Conservation (phyloP, 2,329 filamentous ascomycete species). For the Atkinsonella texensis region DNA sequence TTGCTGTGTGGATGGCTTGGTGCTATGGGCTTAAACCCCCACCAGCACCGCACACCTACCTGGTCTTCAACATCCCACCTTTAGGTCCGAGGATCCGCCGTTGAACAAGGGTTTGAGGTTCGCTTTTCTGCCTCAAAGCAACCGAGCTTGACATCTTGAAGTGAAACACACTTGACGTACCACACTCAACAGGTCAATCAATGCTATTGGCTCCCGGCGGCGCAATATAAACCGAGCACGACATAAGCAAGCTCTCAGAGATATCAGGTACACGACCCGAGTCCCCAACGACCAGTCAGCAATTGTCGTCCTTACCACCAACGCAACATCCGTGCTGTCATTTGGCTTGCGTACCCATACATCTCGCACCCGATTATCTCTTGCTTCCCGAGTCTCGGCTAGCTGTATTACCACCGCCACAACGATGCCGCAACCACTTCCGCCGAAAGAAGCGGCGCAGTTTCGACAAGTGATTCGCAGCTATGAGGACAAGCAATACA, state of each 20-base stretch:
- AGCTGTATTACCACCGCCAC: background rate
- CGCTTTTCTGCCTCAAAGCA: background rate
- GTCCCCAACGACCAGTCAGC: background rate
- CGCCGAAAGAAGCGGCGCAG: conserved; percentile 82
- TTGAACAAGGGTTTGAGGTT: background rate
- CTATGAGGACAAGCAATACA: conserved; percentile 98
- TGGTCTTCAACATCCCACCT: background rate
- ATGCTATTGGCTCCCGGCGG: background rate
- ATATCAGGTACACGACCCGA: background rate
- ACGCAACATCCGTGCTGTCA: background rate
- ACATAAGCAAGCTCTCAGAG: background rate
- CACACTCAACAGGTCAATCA: background rate
- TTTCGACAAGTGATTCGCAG: conserved; percentile 90
- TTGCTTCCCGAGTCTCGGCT: background rate
- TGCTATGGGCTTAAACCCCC: no score
- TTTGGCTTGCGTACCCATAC: background rate
- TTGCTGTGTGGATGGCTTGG: no score
- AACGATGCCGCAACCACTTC: conserved; percentile 60
- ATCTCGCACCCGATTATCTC: background rate
- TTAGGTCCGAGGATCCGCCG: conserved; percentile 13
- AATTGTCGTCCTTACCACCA: background rate
- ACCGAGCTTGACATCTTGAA: background rate
- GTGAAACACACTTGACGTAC: background rate
- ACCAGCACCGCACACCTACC: no score
- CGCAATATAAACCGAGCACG: background rate